Evolutionary conservation across 2,329 filamentous ascomycete species (phyloP), one percentile per base, ranked within the genome.

Genomic region (Cytospora piceae): DNA sequence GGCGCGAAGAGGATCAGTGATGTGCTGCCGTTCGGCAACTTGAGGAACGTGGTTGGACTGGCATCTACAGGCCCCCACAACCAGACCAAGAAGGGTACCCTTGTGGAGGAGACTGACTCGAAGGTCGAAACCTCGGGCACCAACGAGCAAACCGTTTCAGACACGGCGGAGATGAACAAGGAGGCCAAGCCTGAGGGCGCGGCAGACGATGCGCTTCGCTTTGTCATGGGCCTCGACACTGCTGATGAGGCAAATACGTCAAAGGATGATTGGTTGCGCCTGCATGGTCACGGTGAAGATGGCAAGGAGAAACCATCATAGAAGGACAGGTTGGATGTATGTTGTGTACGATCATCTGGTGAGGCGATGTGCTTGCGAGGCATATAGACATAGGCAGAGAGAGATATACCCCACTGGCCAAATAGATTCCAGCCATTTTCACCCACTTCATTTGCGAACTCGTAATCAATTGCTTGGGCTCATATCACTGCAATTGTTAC

Each of bases 11-110:
- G 90, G 71, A 97, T 99, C 73, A 87, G 86, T 49, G 94, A 98
- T 77, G 93, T 94, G 22, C 79, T 98, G 72, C 88, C 89, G 39
- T 99, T 99, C 80, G 95, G 95, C 1, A 96, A 87, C 63, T 76
- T 99, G 79, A 87, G 88, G 74, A 87, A 90, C 69, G 85, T 90
- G 5, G 82, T 88, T 15, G 82, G 82, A 3, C 71, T 87, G 60
- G 80, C 81, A n/a, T 74, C 77, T 12, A 65, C 63, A 15, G 66
- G 64, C 27, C 22, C 63, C 29, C 66, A 63, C 31, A 34, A 24
- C n/a, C 63, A 57, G 39, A 31, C 22, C 3, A 51, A 58, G 58
- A 60, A 37, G 15, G 31, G 14, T 3, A 15, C 11, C 6, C 31
- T 22, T 20, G 7, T 4, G 4, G 60, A 63, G 29, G n/a, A 49